Evolutionary conservation across 768 basidiomycete species (phyloP).

Genomic region (Hortiboletus campestris): DNA sequence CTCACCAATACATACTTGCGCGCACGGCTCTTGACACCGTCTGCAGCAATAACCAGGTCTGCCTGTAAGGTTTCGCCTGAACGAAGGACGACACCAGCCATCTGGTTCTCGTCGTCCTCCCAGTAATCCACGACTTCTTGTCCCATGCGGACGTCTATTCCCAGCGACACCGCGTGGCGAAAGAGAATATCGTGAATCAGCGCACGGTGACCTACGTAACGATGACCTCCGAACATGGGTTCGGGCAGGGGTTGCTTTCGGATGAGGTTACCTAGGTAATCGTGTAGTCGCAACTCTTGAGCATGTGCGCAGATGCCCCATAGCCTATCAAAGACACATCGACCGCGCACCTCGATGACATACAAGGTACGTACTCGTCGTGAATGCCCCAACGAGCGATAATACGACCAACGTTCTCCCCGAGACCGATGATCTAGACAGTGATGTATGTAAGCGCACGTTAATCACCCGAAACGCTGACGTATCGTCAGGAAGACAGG

Average conservation of each 20-base stretch:
- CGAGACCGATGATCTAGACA: conserved; percentile 21
- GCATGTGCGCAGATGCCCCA: conserved; percentile 20
- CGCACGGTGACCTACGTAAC: conserved; percentile 25
- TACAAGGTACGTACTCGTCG: conserved; percentile 13
- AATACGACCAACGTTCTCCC: conserved; percentile 27
- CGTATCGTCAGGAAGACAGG: too few species aligned
- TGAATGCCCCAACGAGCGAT: conserved; percentile 30
- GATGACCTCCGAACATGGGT: conserved; percentile 13
- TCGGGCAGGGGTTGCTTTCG: conserved; percentile 13
- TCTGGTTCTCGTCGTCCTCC: conserved; percentile 5
- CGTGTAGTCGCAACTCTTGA: conserved; percentile 11
- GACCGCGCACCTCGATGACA: neutral
- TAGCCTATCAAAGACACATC: conserved; percentile 5
- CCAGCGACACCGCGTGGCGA: conserved; percentile 22
- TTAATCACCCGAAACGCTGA: neutral
- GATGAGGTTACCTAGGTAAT: conserved; percentile 24
- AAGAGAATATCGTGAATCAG: conserved; percentile 22
- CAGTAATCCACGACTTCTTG: conserved; percentile 23
- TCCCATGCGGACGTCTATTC: conserved; percentile 23
- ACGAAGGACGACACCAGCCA: conserved; percentile 15
- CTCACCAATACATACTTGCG: conserved; percentile 22
- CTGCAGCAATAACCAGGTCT: conserved; percentile 31
- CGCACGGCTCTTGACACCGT: conserved; percentile 26
- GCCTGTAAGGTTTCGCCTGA: conserved; percentile 16
- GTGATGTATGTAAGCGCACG: neutral